Evolutionary conservation across 352 stramenopile species (phyloP), one percentile per base, ranked within the genome.

Genomic region (Phytopythium delawarense): DNA sequence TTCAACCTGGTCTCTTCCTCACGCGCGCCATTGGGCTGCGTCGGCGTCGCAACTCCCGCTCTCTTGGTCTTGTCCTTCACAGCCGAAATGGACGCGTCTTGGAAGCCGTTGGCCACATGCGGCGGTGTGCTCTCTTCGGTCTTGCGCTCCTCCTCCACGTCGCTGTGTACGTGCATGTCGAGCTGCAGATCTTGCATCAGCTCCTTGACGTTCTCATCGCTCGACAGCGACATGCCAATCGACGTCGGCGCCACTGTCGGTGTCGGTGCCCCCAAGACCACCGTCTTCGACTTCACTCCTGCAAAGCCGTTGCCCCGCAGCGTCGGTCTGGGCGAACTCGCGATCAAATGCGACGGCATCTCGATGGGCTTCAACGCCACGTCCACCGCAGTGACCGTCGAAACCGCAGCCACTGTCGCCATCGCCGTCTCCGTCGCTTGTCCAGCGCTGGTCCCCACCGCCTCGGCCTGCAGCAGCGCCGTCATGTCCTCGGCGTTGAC

Each of bases 171-270:
- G 4, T 69, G 57, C 23, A 71, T 18, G 15, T 87, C 65, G 39
- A 92, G 52, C 9, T 81, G 50, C 57, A 88, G 58, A 44, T 81
- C 72, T 46, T 75, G 62, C 70, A 91, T 82, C 50, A 91, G 39
- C 46, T 68, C 75, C 13, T 76, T 53, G 5, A 89, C 79, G 35
- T 61, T 57, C 0, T 59, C 69, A n/a, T 89, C 79, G 16, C 59
- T 74, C 12, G 66, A 71, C 21, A 87, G 35, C 35, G 65, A 69
- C 13, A 62, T 49, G 21, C 53, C 61, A 13, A 5, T 59, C 28
- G 37, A 62, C 11, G 32, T 51, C 21, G 53, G 49, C 16, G 54
- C 25, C 21, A 64, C 34, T 40, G 40, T 49, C 13, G 72, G 20
- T n/a, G 11, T 15, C 37, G 34, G 7, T 8, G 37, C 34, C 35